Conservation (phyloP, 1,139 yeast species). For the Kodamaea anthophila region DNA sequence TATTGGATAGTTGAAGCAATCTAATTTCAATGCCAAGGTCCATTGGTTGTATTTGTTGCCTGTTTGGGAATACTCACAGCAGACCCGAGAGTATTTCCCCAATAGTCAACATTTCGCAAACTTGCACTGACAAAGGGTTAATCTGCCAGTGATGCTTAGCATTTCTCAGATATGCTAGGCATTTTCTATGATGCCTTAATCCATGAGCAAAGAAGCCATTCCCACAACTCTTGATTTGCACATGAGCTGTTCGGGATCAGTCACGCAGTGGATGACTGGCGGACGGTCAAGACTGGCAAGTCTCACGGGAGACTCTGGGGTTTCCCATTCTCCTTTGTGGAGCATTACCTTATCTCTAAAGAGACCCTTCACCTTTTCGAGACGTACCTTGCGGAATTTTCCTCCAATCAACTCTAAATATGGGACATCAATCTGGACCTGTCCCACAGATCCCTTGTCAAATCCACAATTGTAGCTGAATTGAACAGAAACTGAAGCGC, state of each 20-base stretch:
- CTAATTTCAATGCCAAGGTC: too few relatives aligned
- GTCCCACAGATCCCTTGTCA: conserved; percentile 16
- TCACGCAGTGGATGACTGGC: conserved; percentile 16
- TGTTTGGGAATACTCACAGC: too few relatives aligned
- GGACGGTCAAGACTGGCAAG: conserved; percentile 8
- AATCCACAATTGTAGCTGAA: conserved; percentile 11
- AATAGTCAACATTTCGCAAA: too few relatives aligned
- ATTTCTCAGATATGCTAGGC: too few relatives aligned
- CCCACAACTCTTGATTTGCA: conserved; percentile 8
- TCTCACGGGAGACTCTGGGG: conserved; percentile 4
- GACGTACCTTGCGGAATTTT: conserved; percentile 8
- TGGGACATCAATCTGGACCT: conserved; percentile 16
- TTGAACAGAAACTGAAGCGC: conserved; percentile 4
- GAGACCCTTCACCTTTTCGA: conserved; percentile 3
- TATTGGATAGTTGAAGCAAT: too few relatives aligned
- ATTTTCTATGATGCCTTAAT: too few relatives aligned
- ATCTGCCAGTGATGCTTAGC: too few relatives aligned
- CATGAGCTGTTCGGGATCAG: conserved; percentile 11
- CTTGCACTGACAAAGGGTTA: too few relatives aligned
- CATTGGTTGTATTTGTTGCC: too few relatives aligned
- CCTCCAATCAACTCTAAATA: conserved; percentile 11
- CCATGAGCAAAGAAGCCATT: conserved; percentile 1
- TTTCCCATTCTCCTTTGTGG: conserved; percentile 9
- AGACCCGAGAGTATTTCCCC: too few relatives aligned
- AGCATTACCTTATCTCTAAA: conserved; percentile 2